Base-by-base conservation (phyloP, 345 rosid genomes). In the Zanthoxylum bungeanum region DNA sequence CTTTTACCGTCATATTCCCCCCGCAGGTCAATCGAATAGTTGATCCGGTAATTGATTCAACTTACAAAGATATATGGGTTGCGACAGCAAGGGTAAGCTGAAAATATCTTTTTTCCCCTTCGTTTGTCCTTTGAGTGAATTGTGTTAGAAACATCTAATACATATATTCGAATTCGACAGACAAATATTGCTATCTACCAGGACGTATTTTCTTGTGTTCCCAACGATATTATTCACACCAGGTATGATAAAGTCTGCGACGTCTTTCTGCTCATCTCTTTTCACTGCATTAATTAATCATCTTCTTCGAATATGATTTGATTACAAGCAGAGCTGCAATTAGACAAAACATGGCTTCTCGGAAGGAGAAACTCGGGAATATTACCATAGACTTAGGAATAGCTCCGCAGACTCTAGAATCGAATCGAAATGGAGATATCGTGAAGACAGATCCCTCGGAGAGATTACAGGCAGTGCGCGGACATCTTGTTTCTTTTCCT, bases 401-500 rank as follows among this genome's bases (percentile, higher is more conserved):
- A 80, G 95, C 96, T 73, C 93, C 99, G 0, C 66, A 72, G 73
- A 87, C 73, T 75, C 85, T 95, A 31, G 98, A 90, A 73, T 82
- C 92, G 9, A 80, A 86, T 62, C 82, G 74, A 52, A 86, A 87
- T 24, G 97, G 97, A 52, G 93, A 86, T 67, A 63, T 88, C 16
- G 81, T 69, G 51, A 79, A 76, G 69, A 80, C 76, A 0, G 86
- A 91, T 68, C 91, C 97, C 2, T 42, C 85, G 86, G 97, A 85
- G 64, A 85, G 96, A 82, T 76, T 95, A 60, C 74, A 73, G 70
- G 68, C 91, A 1, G 76, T 92, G 11, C 81, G 78, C 21, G 99
- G 98, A 66, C 97, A 95, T 71, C 98, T 95, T 14, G 99, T 95
- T 82, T 87, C 96, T 11, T 91, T 87, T 81, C 99, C 98, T 10